Base-by-base conservation (phyloP, 2,329 filamentous ascomycete genomes). In the Hymenoscyphus repandus region DNA sequence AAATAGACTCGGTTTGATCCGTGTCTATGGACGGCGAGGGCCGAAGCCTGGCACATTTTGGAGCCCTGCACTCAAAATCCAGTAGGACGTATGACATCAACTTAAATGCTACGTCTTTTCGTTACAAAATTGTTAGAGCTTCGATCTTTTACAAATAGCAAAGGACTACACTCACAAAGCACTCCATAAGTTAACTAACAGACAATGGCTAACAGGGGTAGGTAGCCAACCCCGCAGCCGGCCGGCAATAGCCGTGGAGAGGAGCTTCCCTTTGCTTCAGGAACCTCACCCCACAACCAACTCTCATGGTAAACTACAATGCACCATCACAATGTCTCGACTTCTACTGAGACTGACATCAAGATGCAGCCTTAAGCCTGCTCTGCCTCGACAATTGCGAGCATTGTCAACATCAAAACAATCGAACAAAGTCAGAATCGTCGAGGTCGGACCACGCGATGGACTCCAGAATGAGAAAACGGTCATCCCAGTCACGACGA, bases 401-500 rank as follows among this genome's bases (percentile, higher is more conserved):
- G 43, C 44, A 22, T 49, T 62, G 11, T 54, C 61, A 30, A 60
- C 60, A 22, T 50, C 61, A 15, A 49, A 4, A 27, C 4, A 47
- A 18, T 54, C 52, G 46, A 65, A 67, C 49, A 59, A 57, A 13
- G 76, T 82, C 54, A 77, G 74, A 69, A 83, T 95, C 36, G 84
- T 93, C 55, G 89, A 95, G 72, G 89, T 95, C 55, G 88, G 88
- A 7, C 88, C 89, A 32, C 78, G 89, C 58, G 89, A 95, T 72
- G 89, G 89, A n/a, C 71, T 95, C 47, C 89, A 95, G 66, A 95
- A 93, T 65, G 87, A 93, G 72, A 87, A 86, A 70, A 79, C 74
- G 56, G 75, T 75, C 27, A 85, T 95, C 56, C 74, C 87, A 0
- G 72, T 88, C 10, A 74, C 76, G 6, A 90, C 83, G 2, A 95